Conservation (phyloP, 257 asterid genomes). For the Solanum chmielewskii region DNA sequence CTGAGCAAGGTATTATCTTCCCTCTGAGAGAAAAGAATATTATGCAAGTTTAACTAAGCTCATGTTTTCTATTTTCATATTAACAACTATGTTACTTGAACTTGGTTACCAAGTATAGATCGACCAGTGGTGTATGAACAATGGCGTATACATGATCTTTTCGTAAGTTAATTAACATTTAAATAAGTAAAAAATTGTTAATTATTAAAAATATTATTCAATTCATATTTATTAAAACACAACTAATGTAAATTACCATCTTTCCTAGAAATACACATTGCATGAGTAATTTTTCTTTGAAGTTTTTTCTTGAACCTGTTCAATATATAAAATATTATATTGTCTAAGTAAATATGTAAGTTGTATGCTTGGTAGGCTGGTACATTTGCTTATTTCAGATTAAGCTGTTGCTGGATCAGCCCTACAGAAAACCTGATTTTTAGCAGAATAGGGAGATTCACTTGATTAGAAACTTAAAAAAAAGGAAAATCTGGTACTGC, state of each 20-base stretch:
- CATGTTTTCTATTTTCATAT: background rate
- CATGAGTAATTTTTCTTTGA: background rate
- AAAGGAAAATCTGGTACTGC: background rate
- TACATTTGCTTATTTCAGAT: background rate
- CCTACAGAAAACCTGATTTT: background rate
- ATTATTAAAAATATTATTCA: background rate
- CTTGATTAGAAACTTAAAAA: background rate
- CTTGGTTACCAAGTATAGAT: background rate
- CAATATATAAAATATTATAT: background rate
- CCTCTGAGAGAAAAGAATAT: background rate
- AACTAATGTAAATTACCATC: background rate
- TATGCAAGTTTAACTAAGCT: background rate
- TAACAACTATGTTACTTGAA: background rate
- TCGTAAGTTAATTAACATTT: background rate
- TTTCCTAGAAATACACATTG: background rate
- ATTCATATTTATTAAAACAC: background rate
- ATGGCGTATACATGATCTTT: background rate
- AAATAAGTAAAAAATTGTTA: background rate
- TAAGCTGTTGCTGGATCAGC: background rate
- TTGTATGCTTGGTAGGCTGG: background rate
- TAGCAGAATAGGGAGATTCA: background rate
- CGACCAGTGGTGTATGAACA: background rate
- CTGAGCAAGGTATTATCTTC: slow-evolving; percentile 42
- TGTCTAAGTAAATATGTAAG: background rate
- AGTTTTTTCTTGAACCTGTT: background rate